These are phyloP conservation scores for Physcia stellaris DNA, from an alignment of 495 filamentous ascomycete genomes.

Conservation along the genomic window DNA sequence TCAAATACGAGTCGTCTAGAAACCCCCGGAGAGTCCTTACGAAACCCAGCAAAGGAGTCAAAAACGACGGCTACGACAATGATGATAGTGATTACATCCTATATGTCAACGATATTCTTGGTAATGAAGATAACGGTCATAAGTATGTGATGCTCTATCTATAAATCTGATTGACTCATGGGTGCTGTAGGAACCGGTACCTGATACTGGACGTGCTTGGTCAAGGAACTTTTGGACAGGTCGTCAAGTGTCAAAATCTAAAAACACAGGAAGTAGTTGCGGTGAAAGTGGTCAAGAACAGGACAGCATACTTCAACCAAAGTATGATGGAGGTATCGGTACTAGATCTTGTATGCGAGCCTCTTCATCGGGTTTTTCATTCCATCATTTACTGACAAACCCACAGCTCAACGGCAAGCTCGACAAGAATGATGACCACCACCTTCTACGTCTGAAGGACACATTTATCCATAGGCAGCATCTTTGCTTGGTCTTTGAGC, in stretches of 20 bases:
- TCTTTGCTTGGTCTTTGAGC: slow-evolving; percentile 92
- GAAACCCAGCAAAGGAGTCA: slow-evolving; percentile 97
- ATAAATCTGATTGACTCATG: neutral
- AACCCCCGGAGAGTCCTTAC: slow-evolving; percentile 94
- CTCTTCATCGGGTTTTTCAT: neutral
- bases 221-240: slow-evolving; percentile 98
- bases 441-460: slow-evolving; percentile 88
- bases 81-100: slow-evolving; percentile 99
- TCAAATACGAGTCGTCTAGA: slow-evolving; percentile 98
- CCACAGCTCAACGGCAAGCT: slow-evolving; percentile 86
- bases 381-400: slow-evolving; percentile 11
- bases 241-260: slow-evolving; percentile 97
- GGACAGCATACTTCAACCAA: slow-evolving; percentile 98
- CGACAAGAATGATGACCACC: slow-evolving; percentile 98
- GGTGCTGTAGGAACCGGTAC: slow-evolving; percentile 76
- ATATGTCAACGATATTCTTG: slow-evolving; percentile 97
- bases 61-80: slow-evolving; percentile 99
- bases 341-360: slow-evolving; percentile 65
- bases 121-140: slow-evolving; percentile 93
- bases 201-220: slow-evolving; percentile 96
- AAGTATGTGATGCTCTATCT: slow-evolving; percentile 46
- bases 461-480: slow-evolving; percentile 98
- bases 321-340: slow-evolving; percentile 99
- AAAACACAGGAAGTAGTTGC: slow-evolving; percentile 98
- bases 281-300: slow-evolving; percentile 98